Base-by-base conservation (phyloP, 768 basidiomycete genomes). In the Mycena indigotica region DNA sequence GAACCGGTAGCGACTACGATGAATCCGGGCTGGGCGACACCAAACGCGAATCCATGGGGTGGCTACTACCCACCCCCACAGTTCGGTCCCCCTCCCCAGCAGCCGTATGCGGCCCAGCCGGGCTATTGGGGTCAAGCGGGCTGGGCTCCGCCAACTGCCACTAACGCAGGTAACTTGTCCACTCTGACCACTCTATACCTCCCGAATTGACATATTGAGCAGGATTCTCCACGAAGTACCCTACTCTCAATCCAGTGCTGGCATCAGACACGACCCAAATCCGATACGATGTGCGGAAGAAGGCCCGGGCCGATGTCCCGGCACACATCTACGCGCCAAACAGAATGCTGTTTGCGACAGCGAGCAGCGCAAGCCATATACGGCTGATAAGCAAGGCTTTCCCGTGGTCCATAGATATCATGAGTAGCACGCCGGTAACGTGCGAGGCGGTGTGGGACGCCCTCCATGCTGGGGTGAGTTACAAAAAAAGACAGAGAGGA, bases 321-420 rank as follows among this genome's bases (percentile, higher is more conserved):
- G 63, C 77, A 8, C 70, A 76, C 28, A 78, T 73, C 2, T 83
- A 77, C 70, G 70, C 76, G 45, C 65, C 75, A 5, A 68, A 75
- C 50, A 72, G 75, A 0, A 60, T 66, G 41, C 59, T 73, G 17
- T 71, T 69, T 40, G 84, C 79, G 2, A 70, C 77, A 24, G 67
- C 72, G 21, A 68, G 61, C 21, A 70, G 73, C 4, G 71, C 77
- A 8, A 70, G 68, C 38, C 71, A 78, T 25, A 60, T 87, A 56
- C 82, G 82, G 12, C 74, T 89, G 45, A 73, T 88, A 57, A 86
- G 80, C 16, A 82, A 81, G 53, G 69, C 77, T 3, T 88, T 88
- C 68, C 88, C 87, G 0, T 89, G 88, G 87, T 65, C 77, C 4
- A 78, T 87, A 62, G 81, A 86, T 19, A 80, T 89, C 57, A 72